Evolutionary conservation across 2,329 filamentous ascomycete genomes (phyloP), one percentile per base, ranked within the genome.

Genomic region (Claviceps quebecensis): DNA sequence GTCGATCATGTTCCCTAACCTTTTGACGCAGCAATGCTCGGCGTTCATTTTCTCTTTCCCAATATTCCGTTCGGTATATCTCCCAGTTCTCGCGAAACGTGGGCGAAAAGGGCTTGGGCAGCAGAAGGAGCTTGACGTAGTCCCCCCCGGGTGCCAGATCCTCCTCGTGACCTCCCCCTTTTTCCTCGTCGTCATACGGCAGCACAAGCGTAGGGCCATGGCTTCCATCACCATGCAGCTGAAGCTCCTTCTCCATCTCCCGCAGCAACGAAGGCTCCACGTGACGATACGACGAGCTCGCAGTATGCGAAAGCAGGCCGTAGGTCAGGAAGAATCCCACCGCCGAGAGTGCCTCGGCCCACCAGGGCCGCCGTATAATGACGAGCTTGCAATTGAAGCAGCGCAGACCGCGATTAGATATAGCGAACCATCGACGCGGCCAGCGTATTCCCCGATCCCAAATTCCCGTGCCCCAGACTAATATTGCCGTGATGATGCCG

Each of bases 81-180:
- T 98, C 93, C 93, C 93, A 98, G 57, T 95, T 95, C 65, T 97
- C 90, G 19, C 93, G 79, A 62, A 98, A 98, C 46, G 87, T 88
- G 0, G 93, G 84, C 5, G 87, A 94, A 63, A 98, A 98, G 0
- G 90, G 89, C 64, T 98, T 98, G 1, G 93, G 88, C 11, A 96
- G 77, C 7, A 98, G 74, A 17, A 97, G 73, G 1, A 98, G 76
- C 66, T 95, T 93, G 59, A 98, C 84, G 62, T 91, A 86, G 68
- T 97, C 89, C 2, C 93, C 93, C 0, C 90, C 91, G 0, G 87
- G 81, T 0, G 88, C 85, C 44, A 98, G 76, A 62, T 97, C 93
- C 67, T 97, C 91, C 63, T 96, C 90, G 52, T 88, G 81, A 1
- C 84, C 83, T 14, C 76, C 77, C 5, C 14, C 45, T 54, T 68